Base-by-base conservation (phyloP, 2,329 filamentous ascomycete genomes). In the Sporothrix humicola region DNA sequence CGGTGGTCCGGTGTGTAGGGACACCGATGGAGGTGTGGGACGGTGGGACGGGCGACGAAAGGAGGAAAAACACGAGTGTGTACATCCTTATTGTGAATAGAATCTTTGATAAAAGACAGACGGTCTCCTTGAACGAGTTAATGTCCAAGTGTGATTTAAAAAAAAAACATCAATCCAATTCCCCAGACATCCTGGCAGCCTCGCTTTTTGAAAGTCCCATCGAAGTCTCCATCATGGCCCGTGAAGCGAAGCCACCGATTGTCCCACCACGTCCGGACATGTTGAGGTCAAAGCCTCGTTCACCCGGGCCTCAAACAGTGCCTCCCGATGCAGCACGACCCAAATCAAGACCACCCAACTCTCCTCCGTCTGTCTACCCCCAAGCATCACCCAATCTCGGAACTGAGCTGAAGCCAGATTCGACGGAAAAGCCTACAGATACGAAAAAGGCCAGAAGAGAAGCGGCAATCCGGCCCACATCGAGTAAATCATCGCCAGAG, bases 361-460 rank as follows among this genome's bases (percentile, higher is more conserved):
- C 70, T 1, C 70, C 58, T 13, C 56, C 69, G 9, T 72, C 70
- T 1, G 20, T 61, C n/a, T 61, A 71, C 15, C 61, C 69, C 6
- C 69, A 71, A 1, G n/a, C 31, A 5, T 44, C 31, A 4, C 31
- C 13, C 17, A 26, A 31, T 48, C 12, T 23, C 6, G 69, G 50
- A 23, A 8, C 2, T 50, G 31, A 37, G 31, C 6, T 23, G n/a
- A n/a, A 71, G 12, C 42, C 44, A 31, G 42, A 52, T 17, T 10
- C 23, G 3, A 44, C 31, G 12, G 50, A 37, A 26, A 46, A 52
- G 15, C 8, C 3, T 15, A 3, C 8, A 7, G 23, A 31, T 48
- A 81, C 81, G 73, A 77, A 80, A 59, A 79, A 17, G 20, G 20
- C 15, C 7, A 2, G 10, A 0, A 50, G 42, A 26, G 66, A 42